phyloP scores from a whole-genome alignment of 2,329 filamentous ascomycete genomes.

The Stachybotrys elegans region DNA sequence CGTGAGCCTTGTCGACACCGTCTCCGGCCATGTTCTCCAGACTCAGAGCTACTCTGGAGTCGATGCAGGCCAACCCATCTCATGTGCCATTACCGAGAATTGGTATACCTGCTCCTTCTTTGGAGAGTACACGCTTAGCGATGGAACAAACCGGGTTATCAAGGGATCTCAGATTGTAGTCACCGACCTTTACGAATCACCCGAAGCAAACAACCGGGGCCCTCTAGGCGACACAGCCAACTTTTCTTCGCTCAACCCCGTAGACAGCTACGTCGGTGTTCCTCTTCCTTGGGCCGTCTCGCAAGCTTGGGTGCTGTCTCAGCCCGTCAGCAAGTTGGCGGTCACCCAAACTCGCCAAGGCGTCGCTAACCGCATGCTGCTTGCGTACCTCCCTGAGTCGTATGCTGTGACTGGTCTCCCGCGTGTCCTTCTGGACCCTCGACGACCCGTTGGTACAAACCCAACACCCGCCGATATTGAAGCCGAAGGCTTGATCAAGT shows the following conservation, averaged over 20 bases:
- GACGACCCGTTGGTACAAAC: conserved; percentile 80
- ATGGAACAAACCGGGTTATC: conserved; percentile 50
- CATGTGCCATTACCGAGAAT: conserved; percentile 83
- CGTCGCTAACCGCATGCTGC: conserved; percentile 76
- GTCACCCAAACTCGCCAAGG: conserved; percentile 90
- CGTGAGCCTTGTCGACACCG: conserved; percentile 77
- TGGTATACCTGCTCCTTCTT: conserved; percentile 89
- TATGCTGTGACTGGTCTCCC: conserved; percentile 77
- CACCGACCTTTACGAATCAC: conserved; percentile 86
- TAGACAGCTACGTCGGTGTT: conserved; percentile 48
- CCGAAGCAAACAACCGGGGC: conserved; percentile 77
- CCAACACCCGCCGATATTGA: conserved; percentile 73
- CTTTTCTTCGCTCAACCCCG: conserved; percentile 70
- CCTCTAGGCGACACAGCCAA: conserved; percentile 64
- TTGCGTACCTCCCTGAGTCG: conserved; percentile 70
- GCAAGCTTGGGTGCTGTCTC: conserved; percentile 75
- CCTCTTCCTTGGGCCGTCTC: conserved; percentile 70
- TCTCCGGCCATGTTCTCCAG: conserved; percentile 76
- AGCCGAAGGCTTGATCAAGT: conserved; percentile 72
- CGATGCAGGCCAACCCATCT: conserved; percentile 67
- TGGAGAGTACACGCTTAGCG: conserved; percentile 52
- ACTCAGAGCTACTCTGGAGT: conserved; percentile 67
- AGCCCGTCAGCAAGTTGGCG: conserved; percentile 71
- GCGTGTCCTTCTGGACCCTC: conserved; percentile 73
- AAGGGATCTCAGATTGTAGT: conserved; percentile 84